Percentiles rank a stretch among this genome's conserved stretches.
phyloP scores from a whole-genome alignment of 2,329 filamentous ascomycete genomes.

The Apiospora phragmitis region DNA sequence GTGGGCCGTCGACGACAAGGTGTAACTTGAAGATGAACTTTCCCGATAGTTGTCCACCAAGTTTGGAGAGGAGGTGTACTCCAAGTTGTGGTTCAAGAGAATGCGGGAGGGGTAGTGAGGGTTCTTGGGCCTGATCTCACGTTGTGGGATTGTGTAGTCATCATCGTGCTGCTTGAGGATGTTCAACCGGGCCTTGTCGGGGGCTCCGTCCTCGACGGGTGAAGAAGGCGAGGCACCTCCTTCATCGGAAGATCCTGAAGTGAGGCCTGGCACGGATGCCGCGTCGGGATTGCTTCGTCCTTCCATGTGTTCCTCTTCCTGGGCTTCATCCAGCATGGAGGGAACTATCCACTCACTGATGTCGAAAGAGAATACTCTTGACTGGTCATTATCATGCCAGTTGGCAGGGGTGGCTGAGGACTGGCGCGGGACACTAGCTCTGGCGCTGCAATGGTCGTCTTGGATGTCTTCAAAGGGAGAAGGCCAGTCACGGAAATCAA shows the following conservation, averaged over 20 bases:
- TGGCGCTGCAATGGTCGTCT: background rate
- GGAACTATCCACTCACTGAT: slow-evolving; percentile 10
- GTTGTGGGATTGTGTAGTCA: slow-evolving; percentile 30
- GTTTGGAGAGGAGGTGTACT: background rate
- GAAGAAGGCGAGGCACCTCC: slow-evolving; percentile 32
- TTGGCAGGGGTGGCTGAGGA: background rate
- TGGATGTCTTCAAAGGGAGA: slow-evolving; percentile 7
- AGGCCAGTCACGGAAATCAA: slow-evolving; percentile 10
- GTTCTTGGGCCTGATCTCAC: slow-evolving; percentile 31
- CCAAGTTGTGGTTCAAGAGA: background rate
- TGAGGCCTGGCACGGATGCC: slow-evolving; percentile 34
- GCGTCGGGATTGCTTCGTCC: slow-evolving; percentile 31
- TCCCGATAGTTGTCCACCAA: background rate
- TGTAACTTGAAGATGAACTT: background rate
- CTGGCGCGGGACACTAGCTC: background rate
- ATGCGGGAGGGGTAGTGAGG: slow-evolving; percentile 11
- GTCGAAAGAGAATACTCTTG: slow-evolving; percentile 6
- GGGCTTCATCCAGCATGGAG: slow-evolving; percentile 10
- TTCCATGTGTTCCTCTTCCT: slow-evolving; percentile 24
- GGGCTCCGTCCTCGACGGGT: slow-evolving; percentile 25
- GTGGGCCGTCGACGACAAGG: background rate
- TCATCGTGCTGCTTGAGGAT: slow-evolving; percentile 32
- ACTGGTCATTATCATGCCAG: slow-evolving; percentile 9
- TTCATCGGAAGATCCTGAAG: slow-evolving; percentile 33
- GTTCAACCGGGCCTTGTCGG: slow-evolving; percentile 10